phyloP scores from a whole-genome alignment of 148 eudicot species.

The Rhododendron kiyosumense region DNA sequence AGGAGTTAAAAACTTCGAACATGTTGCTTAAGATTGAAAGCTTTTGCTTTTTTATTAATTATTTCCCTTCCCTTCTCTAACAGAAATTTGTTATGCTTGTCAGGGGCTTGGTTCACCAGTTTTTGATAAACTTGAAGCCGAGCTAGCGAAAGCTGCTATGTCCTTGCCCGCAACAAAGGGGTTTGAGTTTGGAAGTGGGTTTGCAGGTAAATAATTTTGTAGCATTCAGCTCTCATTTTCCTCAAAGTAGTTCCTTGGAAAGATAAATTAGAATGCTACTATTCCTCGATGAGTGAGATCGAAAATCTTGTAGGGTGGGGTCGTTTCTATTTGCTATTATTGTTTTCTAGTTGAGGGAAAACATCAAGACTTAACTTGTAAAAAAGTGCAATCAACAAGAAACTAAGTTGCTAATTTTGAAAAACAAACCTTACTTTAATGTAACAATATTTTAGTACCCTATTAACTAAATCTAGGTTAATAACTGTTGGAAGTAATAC shows the following conservation, averaged over 20 bases:
- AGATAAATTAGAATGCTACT: not conserved
- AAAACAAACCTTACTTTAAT: not conserved
- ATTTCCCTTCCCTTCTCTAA: not conserved
- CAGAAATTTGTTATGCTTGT: not conserved
- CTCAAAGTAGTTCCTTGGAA: not conserved
- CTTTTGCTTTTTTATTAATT: not conserved
- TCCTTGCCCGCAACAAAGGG: slow-evolving; percentile 98
- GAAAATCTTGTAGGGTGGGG: not conserved
- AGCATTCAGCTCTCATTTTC: not conserved
- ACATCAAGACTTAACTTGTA: not conserved
- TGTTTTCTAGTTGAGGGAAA: not conserved
- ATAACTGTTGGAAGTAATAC: not conserved
- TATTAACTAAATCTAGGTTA: not conserved
- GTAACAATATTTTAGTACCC: not conserved
- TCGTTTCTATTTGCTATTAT: not conserved
- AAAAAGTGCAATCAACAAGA: not conserved
- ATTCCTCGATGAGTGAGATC: not conserved
- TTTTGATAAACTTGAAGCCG: slow-evolving; percentile 98
- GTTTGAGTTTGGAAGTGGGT: slow-evolving; percentile 93
- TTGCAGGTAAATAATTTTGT: slow-evolving; percentile 48
- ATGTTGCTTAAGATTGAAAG: not conserved
- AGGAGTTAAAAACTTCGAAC: not conserved
- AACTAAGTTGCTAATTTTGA: not conserved
- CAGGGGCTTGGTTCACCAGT: slow-evolving; percentile 99
- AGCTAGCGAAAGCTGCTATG: slow-evolving; percentile 83